Conservation (phyloP, 345 rosid species). For the Cardamine resedifolia region DNA sequence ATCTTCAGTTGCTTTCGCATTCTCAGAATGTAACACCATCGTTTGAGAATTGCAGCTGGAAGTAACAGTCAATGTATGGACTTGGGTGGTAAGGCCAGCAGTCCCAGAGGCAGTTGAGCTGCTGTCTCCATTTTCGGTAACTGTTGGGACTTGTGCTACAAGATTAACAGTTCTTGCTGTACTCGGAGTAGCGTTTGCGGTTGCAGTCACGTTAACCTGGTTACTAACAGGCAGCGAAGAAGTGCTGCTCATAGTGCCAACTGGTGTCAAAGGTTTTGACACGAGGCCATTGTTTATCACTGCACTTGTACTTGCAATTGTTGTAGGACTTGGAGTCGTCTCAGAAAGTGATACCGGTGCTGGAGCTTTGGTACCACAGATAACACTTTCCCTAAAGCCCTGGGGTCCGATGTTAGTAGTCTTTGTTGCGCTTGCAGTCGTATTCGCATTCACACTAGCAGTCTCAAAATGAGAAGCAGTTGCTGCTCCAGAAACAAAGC, state of each 20-base stretch:
- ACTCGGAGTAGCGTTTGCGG: constrained; percentile 9
- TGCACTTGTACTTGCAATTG: constrained; percentile 5
- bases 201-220: neutral
- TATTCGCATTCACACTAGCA: constrained; percentile 6
- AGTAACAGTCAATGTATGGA: constrained; percentile 6
- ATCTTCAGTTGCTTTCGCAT: constrained; percentile 26
- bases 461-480: constrained; percentile 10
- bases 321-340: constrained; percentile 18
- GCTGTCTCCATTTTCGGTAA: constrained; percentile 11
- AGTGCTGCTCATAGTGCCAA: constrained; percentile 15
- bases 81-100: constrained; percentile 6
- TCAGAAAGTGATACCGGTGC: constrained; percentile 6
- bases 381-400: constrained; percentile 5
- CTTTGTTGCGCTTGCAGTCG: constrained; percentile 25
- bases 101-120: constrained; percentile 10
- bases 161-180: constrained; percentile 4
- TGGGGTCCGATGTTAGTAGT: constrained; percentile 16
- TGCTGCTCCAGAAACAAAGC: constrained; percentile 33
- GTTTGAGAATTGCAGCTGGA: constrained; percentile 2
- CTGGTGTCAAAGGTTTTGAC: constrained; percentile 20
- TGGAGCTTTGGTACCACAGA: constrained; percentile 1
- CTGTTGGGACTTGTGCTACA: neutral
- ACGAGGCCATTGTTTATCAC: constrained; percentile 13
- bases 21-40: constrained; percentile 10
- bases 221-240: constrained; percentile 16